These are phyloP conservation scores for Prunus armeniaca DNA, from an alignment of 306 rosid genomes.

Conservation along the genomic window DNA sequence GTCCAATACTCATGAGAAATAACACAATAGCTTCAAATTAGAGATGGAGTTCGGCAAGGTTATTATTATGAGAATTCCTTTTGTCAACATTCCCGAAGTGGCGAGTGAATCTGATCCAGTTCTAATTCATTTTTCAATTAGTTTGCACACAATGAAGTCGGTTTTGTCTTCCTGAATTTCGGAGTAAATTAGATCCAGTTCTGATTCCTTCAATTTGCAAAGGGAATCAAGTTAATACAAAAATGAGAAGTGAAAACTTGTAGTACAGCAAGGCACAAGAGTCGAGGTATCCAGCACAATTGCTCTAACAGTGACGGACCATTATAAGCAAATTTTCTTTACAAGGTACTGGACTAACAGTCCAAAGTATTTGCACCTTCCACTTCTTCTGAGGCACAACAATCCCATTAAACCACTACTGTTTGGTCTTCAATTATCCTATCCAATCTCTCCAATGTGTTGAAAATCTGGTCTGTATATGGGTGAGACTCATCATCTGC, in stretches of 20 bases:
- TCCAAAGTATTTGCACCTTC: no score
- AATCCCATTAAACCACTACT: neutral
- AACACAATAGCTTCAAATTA: no score
- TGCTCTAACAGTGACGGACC: neutral
- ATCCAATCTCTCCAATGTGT: constrained; percentile 49
- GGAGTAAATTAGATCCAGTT: neutral
- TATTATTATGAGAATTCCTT: neutral
- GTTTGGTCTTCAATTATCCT: constrained; percentile 38
- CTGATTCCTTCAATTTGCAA: neutral
- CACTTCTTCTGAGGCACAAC: neutral
- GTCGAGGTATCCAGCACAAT: neutral
- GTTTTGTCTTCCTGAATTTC: no score
- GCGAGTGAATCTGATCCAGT: neutral
- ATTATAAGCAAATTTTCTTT: neutral
- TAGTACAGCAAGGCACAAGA: neutral
- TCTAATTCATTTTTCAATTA: no score
- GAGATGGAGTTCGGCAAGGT: no score
- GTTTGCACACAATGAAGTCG: no score
- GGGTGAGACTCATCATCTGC: constrained; percentile 63
- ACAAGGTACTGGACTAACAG: no score
- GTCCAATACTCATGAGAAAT: no score
- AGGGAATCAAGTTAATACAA: neutral
- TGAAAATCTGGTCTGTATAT: constrained; percentile 40
- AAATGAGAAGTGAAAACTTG: neutral
- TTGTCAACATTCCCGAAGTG: neutral